Conservation (phyloP, 2,329 filamentous ascomycete genomes). For the Trichoderma oligosporum region DNA sequence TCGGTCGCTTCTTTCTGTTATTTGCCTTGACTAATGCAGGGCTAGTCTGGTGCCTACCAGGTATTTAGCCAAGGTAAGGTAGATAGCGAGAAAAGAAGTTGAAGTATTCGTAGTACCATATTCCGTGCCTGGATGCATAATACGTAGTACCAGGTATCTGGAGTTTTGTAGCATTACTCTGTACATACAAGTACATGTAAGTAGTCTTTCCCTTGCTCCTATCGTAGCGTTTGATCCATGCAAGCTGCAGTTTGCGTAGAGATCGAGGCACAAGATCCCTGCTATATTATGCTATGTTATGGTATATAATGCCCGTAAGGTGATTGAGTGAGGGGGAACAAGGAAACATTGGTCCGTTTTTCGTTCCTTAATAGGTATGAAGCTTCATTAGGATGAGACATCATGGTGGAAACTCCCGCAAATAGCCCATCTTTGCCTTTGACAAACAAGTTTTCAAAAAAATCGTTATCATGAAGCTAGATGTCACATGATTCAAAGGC, state of each 20-base stretch:
- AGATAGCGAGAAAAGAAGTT: too few species aligned
- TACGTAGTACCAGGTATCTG: not conserved
- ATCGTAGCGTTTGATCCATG: not conserved
- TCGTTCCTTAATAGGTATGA: not conserved
- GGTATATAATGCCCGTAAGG: not conserved
- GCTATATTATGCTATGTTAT: not conserved
- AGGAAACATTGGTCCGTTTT: not conserved
- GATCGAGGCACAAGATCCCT: not conserved
- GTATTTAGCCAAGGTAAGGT: too few species aligned
- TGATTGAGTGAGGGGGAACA: not conserved
- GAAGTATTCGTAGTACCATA: not conserved
- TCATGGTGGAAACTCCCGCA: too few species aligned
- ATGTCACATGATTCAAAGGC: constrained; percentile 1
- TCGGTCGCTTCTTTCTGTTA: not conserved
- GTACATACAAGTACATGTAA: not conserved
- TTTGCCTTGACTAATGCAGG: not conserved
- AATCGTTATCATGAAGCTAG: not conserved
- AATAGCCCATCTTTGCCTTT: not conserved
- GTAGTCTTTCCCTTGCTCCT: not conserved
- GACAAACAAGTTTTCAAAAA: not conserved
- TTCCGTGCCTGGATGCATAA: not conserved
- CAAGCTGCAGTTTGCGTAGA: constrained; percentile 3
- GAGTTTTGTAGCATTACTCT: constrained; percentile 1
- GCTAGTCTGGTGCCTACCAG: not conserved
- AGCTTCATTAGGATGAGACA: not conserved